Evolutionary conservation across 306 rosid species (phyloP), one percentile per base, ranked within the genome.

Genomic region (Cucumis melo): DNA sequence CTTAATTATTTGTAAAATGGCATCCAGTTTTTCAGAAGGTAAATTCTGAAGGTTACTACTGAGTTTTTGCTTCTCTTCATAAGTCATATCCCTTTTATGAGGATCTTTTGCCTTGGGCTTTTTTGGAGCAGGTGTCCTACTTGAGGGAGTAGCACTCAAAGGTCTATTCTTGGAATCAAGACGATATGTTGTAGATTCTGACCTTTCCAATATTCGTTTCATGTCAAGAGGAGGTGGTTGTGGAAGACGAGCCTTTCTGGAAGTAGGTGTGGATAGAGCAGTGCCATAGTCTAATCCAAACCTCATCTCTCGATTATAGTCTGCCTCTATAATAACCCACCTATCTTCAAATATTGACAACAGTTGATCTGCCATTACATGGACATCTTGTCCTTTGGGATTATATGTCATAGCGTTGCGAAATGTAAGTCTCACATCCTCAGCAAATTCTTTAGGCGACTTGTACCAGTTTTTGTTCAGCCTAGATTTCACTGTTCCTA

Each of bases 71-170:
- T 91, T 94, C 83, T 94, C 97, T 20, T 91, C 96, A 56, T 78
- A 91, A 36, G 96, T 89, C 98, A 94, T 91, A 79, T 90, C 95
- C 80, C 98, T 94, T 88, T 94, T 94, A 79, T 88, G 73, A 41
- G 86, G 97, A 86, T 94, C 98, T 57, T 90, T 94, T 46, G 98
- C 97, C 88, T 94, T 91, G 4, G 98, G 98, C 89, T 94, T 91
- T 87, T 94, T 91, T 59, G 85, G 91, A 79, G 97, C 96, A 15
- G 95, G 97, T 59, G 96, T 94, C 80, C 98, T 84, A 73, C 81
- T 58, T 19, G 87, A 89, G 62, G 96, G 98, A 55, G 96, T 93
- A 64, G 75, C 55, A 80, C 87, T 84, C 83, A 86, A 85, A 60
- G 86, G 67, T 81, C 59, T 91, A 53, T 84, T 83, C 72, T 27